These are phyloP conservation scores for Echinosophora koreensis DNA, from an alignment of 306 rosid species.

Conservation along the genomic window DNA sequence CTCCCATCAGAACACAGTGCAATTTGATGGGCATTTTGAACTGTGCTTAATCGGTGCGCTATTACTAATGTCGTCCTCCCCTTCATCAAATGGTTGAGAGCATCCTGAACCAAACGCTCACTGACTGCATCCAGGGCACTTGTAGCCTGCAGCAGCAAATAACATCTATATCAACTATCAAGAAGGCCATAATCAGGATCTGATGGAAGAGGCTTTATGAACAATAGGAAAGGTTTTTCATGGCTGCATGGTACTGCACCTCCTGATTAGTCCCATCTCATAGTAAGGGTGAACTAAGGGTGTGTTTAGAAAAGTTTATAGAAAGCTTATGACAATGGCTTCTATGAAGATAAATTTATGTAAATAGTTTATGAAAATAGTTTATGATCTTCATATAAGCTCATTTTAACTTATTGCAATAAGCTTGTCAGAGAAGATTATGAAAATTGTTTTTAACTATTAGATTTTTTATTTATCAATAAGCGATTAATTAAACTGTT, in stretches of 20 bases:
- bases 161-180: constrained; percentile 36
- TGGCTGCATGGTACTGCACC: constrained; percentile 9
- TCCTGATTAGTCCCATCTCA: constrained; percentile 31
- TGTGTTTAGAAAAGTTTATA: too few species aligned
- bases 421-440: too few species aligned
- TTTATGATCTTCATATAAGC: too few species aligned
- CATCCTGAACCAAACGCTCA: constrained; percentile 90
- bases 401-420: too few species aligned
- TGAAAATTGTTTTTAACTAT: too few species aligned
- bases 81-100: constrained; percentile 83
- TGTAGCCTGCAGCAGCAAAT: constrained; percentile 71
- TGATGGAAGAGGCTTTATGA: not conserved
- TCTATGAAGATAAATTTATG: too few species aligned
- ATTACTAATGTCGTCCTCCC: constrained; percentile 90
- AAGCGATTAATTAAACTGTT: too few species aligned
- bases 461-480: too few species aligned
- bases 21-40: constrained; percentile 90
- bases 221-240: not conserved
- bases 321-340: too few species aligned
- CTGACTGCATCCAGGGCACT: constrained; percentile 93
- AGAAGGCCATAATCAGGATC: constrained; percentile 6
- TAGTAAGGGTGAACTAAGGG: constrained; percentile 22
- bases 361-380: too few species aligned
- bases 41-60: constrained; percentile 94
- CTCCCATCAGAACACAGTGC: constrained; percentile 78